Evolutionary conservation across 208 protist species (phyloP).

Genomic region (Endotrypanum monterogeii): DNA sequence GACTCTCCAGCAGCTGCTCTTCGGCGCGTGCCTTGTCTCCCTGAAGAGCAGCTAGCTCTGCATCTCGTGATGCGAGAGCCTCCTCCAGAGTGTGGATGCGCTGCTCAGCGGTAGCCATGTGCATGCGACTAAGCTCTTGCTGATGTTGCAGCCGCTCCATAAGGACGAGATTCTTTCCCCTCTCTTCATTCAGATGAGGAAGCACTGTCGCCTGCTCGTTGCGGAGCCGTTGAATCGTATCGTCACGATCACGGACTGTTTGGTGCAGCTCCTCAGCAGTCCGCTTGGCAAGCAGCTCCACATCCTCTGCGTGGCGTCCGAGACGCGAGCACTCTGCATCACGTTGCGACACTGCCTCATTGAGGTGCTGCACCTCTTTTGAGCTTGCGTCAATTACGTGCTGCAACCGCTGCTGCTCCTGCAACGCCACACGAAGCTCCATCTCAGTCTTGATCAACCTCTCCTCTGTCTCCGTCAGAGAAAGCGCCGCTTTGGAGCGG

Average conservation of each 20-base stretch:
- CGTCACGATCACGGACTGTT: conserved; percentile 40
- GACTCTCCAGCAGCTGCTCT: conserved; percentile 18
- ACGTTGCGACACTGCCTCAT: conserved; percentile 36
- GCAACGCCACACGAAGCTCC: conserved; percentile 17
- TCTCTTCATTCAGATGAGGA: conserved; percentile 50
- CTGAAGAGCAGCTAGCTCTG: conserved; percentile 21
- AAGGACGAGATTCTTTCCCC: conserved; percentile 42
- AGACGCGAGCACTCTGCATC: conserved; percentile 43
- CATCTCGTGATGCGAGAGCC: conserved; percentile 20
- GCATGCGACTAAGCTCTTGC: conserved; percentile 33
- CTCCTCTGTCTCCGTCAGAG: conserved; percentile 28
- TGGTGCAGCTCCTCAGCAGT: conserved; percentile 54
- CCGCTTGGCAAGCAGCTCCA: conserved; percentile 53
- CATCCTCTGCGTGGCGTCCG: conserved; percentile 52
- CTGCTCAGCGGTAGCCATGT: conserved; percentile 30
- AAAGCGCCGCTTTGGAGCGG: conserved; percentile 24
- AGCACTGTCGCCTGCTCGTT: conserved; percentile 45
- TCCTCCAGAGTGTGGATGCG: conserved; percentile 32
- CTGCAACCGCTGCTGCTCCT: conserved; percentile 37
- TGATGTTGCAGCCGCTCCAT: conserved; percentile 57
- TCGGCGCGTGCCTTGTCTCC: conserved; percentile 20
- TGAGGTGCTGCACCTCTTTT: conserved; percentile 33
- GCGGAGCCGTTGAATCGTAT: conserved; percentile 49
- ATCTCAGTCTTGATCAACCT: conserved; percentile 13
- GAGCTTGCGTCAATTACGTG: conserved; percentile 34